Evolutionary conservation across 192 early-diverging fungal species (phyloP).

Genomic region (Coemansia sp.): DNA sequence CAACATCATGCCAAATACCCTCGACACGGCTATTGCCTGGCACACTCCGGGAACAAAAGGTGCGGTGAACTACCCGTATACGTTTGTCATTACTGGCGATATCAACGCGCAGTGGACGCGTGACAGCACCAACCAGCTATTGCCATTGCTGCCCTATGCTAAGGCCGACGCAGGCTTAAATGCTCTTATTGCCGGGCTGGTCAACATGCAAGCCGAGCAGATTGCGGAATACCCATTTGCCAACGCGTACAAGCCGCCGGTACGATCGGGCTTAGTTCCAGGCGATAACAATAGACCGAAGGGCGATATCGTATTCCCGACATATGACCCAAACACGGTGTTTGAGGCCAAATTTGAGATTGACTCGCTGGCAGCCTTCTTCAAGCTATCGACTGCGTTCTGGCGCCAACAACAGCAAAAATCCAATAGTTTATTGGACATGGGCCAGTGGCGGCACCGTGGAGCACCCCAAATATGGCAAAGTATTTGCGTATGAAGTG

Average conservation of each 20-base stretch:
- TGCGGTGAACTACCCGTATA: constrained; percentile 25
- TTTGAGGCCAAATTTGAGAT: constrained; percentile 37
- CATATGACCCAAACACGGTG: constrained; percentile 11
- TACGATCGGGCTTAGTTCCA: constrained; percentile 22
- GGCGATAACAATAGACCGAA: constrained; percentile 24
- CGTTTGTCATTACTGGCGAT: constrained; percentile 70
- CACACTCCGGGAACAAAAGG: constrained; percentile 9
- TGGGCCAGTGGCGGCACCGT: not conserved
- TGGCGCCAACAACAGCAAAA: constrained; percentile 16
- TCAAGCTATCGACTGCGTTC: constrained; percentile 56
- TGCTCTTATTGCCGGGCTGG: constrained; percentile 49
- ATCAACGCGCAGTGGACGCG: constrained; percentile 71
- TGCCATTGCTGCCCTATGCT: constrained; percentile 51
- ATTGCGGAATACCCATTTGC: constrained; percentile 48
- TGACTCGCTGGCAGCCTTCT: constrained; percentile 61
- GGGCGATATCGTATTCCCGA: constrained; percentile 49
- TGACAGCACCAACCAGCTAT: constrained; percentile 64
- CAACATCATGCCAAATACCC: constrained; percentile 3
- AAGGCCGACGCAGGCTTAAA: constrained; percentile 26
- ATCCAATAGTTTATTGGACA: constrained; percentile 13
- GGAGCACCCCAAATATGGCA: too few species aligned
- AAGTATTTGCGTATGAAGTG: constrained; percentile 49
- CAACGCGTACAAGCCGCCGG: constrained; percentile 61
- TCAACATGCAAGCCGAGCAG: constrained; percentile 56
- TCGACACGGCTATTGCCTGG: constrained; percentile 64